Evolutionary conservation across 108 stramenopile genomes (phyloP), one percentile per base, ranked within the genome.

Genomic region (Cyclotella choctawhatcheeana): DNA sequence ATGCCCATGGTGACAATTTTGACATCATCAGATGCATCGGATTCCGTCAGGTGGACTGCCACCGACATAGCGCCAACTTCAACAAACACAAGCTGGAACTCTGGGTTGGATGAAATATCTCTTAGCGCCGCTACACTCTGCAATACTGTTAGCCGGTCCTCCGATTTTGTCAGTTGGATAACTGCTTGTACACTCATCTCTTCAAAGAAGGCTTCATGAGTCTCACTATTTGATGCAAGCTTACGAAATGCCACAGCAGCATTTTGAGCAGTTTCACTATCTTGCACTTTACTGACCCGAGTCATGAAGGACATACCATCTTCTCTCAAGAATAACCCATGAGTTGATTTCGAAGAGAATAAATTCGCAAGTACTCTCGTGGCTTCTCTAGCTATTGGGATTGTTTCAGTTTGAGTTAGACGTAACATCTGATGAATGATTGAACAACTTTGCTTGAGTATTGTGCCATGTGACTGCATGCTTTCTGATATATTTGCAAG

Each of bases 401-500:
- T 48, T 63, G 85, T 73, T 16, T 73, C 31, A 24, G 73, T 77
- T 44, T 88, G 67, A 78, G 88, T 90, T 16, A 85, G 66, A 50
- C 59, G 66, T 25, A 86, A 47, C 64, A 92, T 60, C 47, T 53
- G 71, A 56, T 88, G 84, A 52, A 92, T 73, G 27, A 85, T 74
- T 44, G 81, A 76, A n/a, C n/a, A n/a, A n/a, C n/a, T n/a, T n/a
- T 83, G 59, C 37, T 82, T 37, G 14, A 64, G 58, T 12, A 87
- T 31, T 0, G 37, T 44, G 21, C 74, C 48, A 74, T 89, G 90
- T 25, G 84, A 69, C 2, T 68, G 68, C 24, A 60, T 45, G 43
- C 89, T 86, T 69, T 93, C 87, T 18, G 82, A 74, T 12, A 89
- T 75, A 67, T 93, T 95, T 21, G 92, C 92, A 10, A 92, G 48